These are phyloP conservation scores for Boechera stricta DNA, from an alignment of 345 rosid species.

Conservation along the genomic window DNA sequence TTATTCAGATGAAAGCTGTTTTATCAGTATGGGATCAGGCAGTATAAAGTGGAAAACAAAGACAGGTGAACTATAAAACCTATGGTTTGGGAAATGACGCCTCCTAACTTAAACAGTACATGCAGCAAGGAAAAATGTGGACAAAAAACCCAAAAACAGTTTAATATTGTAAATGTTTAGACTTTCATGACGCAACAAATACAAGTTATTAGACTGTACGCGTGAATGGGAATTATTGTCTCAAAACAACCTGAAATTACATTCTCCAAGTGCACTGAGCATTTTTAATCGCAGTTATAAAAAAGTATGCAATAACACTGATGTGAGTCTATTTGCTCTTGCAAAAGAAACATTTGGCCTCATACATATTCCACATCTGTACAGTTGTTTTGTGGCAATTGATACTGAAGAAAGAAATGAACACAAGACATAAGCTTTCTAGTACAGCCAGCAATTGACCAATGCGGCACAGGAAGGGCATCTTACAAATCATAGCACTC, in stretches of 20 bases:
- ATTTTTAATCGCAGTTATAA: background rate
- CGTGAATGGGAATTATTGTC: background rate
- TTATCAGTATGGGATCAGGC: slow-evolving; percentile 16
- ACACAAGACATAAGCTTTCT: slow-evolving; percentile 17
- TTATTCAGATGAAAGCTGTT: slow-evolving; percentile 12
- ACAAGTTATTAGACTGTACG: slow-evolving; percentile 13
- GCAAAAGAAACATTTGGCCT: slow-evolving; percentile 17
- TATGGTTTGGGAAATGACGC: slow-evolving; percentile 18
- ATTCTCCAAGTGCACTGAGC: slow-evolving; percentile 22
- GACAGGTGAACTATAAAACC: slow-evolving; percentile 23
- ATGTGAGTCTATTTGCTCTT: slow-evolving; percentile 26
- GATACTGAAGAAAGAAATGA: slow-evolving; percentile 7
- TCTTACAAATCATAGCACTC: slow-evolving; percentile 5
- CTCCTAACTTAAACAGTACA: slow-evolving; percentile 1
- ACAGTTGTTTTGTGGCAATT: slow-evolving; percentile 8
- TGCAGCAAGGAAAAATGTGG: slow-evolving; percentile 5
- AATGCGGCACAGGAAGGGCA: background rate
- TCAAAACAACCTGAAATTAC: slow-evolving; percentile 18
- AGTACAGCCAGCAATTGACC: background rate
- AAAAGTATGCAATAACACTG: slow-evolving; percentile 26
- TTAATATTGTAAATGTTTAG: background rate
- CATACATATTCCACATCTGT: slow-evolving; percentile 8
- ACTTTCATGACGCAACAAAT: slow-evolving; percentile 10
- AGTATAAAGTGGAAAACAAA: slow-evolving; percentile 20
- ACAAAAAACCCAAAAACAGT: background rate